These are phyloP conservation scores for Mycena metata DNA, from an alignment of 768 basidiomycete genomes.

Conservation along the genomic window DNA sequence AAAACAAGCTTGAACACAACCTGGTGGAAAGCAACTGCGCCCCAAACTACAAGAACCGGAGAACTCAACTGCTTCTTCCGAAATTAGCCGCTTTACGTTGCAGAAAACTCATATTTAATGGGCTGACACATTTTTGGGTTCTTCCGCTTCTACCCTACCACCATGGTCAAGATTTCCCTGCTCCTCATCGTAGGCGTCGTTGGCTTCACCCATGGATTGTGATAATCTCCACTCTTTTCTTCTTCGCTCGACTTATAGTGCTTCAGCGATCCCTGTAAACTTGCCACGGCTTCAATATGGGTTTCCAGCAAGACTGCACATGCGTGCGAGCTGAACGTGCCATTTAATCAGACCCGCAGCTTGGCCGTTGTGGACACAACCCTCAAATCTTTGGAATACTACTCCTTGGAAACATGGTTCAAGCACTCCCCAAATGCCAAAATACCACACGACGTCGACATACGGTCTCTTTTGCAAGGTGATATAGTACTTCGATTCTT, in stretches of 20 bases:
- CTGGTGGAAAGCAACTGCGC: too few relatives aligned
- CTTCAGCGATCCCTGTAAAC: conserved; percentile 33
- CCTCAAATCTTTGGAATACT: conserved; percentile 36
- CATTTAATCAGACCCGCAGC: conserved; percentile 28
- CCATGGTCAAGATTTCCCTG: conserved; percentile 8
- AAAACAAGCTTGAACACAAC: too few relatives aligned
- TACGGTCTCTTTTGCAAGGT: conserved; percentile 35
- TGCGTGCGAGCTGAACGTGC: conserved; percentile 36
- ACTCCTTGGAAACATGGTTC: conserved; percentile 37
- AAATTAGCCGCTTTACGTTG: conserved; percentile 4
- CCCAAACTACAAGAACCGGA: neutral
- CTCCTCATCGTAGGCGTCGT: conserved; percentile 3
- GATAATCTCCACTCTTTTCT: neutral
- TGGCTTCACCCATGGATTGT: conserved; percentile 10
- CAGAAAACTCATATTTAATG: conserved; percentile 9
- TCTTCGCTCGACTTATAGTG: neutral
- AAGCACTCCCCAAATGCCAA: conserved; percentile 31
- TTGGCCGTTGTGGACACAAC: conserved; percentile 29
- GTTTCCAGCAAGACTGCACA: conserved; percentile 34
- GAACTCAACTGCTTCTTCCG: neutral
- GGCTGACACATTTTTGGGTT: conserved; percentile 14
- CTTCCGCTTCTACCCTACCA: conserved; percentile 3
- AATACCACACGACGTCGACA: conserved; percentile 44
- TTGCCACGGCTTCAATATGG: conserved; percentile 32
- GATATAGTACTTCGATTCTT: neutral